Evolutionary conservation across 768 basidiomycete species (phyloP), one percentile per base, ranked within the genome.

Genomic region (Auriscalpium microsporum): DNA sequence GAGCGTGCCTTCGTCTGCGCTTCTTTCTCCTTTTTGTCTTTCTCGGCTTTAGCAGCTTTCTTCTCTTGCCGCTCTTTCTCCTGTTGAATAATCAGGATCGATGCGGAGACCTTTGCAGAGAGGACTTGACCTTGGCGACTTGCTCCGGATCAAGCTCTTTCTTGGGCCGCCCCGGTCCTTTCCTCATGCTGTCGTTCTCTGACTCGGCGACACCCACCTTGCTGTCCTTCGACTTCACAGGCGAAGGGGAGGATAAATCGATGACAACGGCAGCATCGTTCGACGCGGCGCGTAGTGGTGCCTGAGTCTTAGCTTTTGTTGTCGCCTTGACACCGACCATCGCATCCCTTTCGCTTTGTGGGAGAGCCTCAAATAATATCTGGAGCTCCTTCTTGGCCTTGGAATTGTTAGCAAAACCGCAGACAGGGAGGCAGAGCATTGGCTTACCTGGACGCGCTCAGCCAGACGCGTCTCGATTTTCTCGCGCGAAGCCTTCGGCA

Each of bases 1-100:
- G 82, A 84, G 34, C 83, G 79, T 4, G 90, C 88, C 68, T 82
- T 90, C 53, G 80, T 78, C 51, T 85, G 80, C 3, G 81, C 80
- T 60, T 87, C 83, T 56, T 82, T 80, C 58, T 79, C 79, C 66
- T 82, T 88, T 72, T 79, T 83, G 62, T 87, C 84, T 64, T 80
- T 84, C 63, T 89, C 86, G 3, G 72, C 76, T 63, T 81, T 88
- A 10, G 82, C 84, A 0, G 74, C 76, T 62, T 82, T 87, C 71
- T 80, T 86, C 62, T 86, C 86, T 49, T 76, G 71, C 54, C 75
- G 79, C 51, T 86, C 84, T 64, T 83, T 87, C 59, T 84, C 83
- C 88, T 90, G 58, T 28, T 21, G 34, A 47, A n/a, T 8, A 36
- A 53, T 53, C 21, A 33, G 10, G 48, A 37, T 33, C 33, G 33